Percentiles rank a stretch among this genome's conserved stretches.
These are phyloP conservation scores for Xylaria sp. DNA, from an alignment of 2,329 filamentous ascomycete species.

Conservation along the genomic window DNA sequence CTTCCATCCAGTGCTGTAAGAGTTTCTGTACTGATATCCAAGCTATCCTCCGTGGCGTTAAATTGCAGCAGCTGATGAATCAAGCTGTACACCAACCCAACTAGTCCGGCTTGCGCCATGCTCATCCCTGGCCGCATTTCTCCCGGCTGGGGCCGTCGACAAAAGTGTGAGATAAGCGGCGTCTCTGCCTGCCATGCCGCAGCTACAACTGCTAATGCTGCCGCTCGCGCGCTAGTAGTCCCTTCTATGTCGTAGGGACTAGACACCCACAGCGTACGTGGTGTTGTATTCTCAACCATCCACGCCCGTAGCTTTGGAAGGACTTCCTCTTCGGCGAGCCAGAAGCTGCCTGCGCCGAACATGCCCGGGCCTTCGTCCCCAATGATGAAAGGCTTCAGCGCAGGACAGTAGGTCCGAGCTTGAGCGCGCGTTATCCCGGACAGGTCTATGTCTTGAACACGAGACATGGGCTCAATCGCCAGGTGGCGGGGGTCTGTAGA, in stretches of 20 bases:
- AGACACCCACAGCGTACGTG: conserved; percentile 37
- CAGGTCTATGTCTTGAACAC: conserved; percentile 13
- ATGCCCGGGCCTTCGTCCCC: conserved; percentile 29
- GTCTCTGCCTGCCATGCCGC: conserved; percentile 33
- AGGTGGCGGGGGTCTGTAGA: neutral
- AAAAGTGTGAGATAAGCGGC: conserved; percentile 38
- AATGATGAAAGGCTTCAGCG: conserved; percentile 26
- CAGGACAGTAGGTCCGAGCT: conserved; percentile 22
- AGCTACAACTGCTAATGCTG: conserved; percentile 27
- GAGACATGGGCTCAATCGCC: conserved; percentile 12
- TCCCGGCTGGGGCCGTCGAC: conserved; percentile 23
- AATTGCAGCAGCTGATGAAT: conserved; percentile 36
- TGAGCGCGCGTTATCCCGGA: conserved; percentile 14
- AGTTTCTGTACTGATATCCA: conserved; percentile 17
- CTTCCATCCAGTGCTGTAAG: conserved; percentile 15
- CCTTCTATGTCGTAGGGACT: conserved; percentile 31
- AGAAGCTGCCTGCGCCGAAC: conserved; percentile 19
- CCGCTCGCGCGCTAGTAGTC: conserved; percentile 33
- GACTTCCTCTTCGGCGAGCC: conserved; percentile 35
- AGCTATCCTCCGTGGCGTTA: neutral
- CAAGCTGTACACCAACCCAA: conserved; percentile 34
- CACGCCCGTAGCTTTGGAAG: conserved; percentile 30
- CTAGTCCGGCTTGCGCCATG: conserved; percentile 27
- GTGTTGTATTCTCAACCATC: conserved; percentile 18
- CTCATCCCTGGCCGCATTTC: conserved; percentile 21